Evolutionary conservation across 768 basidiomycete species (phyloP).

Genomic region (Clathrus columnatus): DNA sequence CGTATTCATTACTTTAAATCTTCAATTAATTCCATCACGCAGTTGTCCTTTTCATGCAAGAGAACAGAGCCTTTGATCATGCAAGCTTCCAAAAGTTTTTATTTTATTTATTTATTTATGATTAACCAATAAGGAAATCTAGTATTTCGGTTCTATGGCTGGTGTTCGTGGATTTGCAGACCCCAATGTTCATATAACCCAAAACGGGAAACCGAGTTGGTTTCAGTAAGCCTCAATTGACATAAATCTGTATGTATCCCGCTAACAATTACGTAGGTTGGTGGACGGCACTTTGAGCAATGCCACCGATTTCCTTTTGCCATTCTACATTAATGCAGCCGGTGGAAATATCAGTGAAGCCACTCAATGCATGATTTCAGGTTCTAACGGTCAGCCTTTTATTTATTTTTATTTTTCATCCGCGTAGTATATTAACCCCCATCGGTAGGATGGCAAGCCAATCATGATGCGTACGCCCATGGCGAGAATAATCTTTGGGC

Average conservation of each 20-base stretch:
- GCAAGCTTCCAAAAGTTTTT: not conserved
- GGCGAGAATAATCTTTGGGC: slow-evolving; percentile 13
- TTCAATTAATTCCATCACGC: not conserved
- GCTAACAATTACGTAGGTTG: too few species aligned
- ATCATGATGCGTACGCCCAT: slow-evolving; percentile 5
- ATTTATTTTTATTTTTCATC: too few species aligned
- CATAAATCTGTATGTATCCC: too few species aligned
- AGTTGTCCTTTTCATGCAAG: slow-evolving; percentile 14
- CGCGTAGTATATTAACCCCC: too few species aligned
- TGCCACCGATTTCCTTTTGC: slow-evolving; percentile 3
- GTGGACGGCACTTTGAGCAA: slow-evolving; percentile 1
- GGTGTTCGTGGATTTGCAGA: slow-evolving; percentile 14
- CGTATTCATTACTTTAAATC: not conserved
- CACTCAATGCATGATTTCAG: slow-evolving; percentile 10
- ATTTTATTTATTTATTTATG: too few species aligned
- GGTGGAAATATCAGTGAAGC: slow-evolving; percentile 4
- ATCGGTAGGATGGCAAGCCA: slow-evolving; percentile 4
- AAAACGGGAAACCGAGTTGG: slow-evolving; percentile 7
- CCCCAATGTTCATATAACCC: slow-evolving; percentile 10
- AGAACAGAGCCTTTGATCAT: slow-evolving; percentile 14
- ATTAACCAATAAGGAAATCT: too few species aligned
- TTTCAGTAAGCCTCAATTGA: slow-evolving; percentile 3
- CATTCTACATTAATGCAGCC: slow-evolving; percentile 10
- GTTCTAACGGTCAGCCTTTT: slow-evolving; percentile 10
- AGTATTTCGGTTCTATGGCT: slow-evolving; percentile 10